Base-by-base conservation (phyloP, 768 basidiomycete genomes). In the Collybia nuda region DNA sequence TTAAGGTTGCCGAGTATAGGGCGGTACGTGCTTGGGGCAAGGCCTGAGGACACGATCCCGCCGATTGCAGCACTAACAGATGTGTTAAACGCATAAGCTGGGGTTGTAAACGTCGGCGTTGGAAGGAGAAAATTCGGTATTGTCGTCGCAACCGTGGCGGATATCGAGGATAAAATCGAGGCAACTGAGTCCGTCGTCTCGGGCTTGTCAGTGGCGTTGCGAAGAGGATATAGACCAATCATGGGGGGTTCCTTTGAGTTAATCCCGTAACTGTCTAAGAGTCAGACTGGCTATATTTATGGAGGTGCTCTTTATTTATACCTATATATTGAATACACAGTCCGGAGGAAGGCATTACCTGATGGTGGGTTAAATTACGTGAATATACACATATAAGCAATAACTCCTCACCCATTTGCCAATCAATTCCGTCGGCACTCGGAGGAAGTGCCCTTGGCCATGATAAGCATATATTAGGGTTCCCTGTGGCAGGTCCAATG, bases 321-420 rank as follows among this genome's bases (percentile, higher is more conserved):
- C 89, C 85, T 90, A 74, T 81, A 91, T 36, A 91, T 72, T 4
- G 86, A 84, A 62, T 91, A 92, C 0, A 91, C 88, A 2, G 86
- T 88, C 28, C 84, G 76, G 48, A 92, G 60, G 62, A 91, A 91
- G 0, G 85, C 75, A 1, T 78, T 64, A 18, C 86, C 86, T 85
- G 48, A 42, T 37, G 36, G 23, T 40, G 19, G 18, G 40, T 19
- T 52, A 23, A 9, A n/a, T 44, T 2, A 32, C 32, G n/a, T 18
- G 21, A 37, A 5, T n/a, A 22, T n/a, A n/a, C n/a, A n/a, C 29
- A 41, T 8, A 26, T 38, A 15, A 3, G 22, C n/a, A 26, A 14
- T 26, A 15, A 5, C n/a, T 52, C 66, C 37, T 22, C 56, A 85
- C 87, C 88, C 43, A 92, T 73, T 64, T 90, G 87, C 90, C 90